Evolutionary conservation across 2,329 filamentous ascomycete species (phyloP), one percentile per base, ranked within the genome.

Genomic region (Graphilbum fragrans): DNA sequence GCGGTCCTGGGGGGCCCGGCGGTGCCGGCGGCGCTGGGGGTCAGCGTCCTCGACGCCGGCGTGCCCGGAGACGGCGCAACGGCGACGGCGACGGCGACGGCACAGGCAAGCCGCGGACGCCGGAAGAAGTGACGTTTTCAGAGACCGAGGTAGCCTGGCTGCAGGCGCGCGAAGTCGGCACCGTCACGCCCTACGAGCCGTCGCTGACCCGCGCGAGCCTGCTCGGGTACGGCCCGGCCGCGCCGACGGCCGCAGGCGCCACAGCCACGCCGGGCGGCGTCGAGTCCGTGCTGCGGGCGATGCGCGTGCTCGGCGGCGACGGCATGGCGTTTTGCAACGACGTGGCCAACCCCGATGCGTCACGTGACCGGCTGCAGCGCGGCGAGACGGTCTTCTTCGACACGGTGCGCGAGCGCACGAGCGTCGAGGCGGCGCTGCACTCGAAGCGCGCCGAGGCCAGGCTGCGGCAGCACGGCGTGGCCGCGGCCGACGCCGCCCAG

Each of bases 271-370:
- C 25, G 33, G 58, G 55, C 37, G 50, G 53, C 41, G 51, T 56
- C 35, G 58, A 59, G 49, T 51, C 56, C 17, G 61, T 54, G 9
- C 35, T 65, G 37, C 58, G 58, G 16, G 53, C 56, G 46, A 60
- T 65, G 53, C 57, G 63, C 16, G 47, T 65, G 34, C 51, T 67
- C 36, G 61, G 57, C 11, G 58, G 62, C 42, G 46, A 22, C 8
- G 64, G 58, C 5, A 43, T 49, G 35, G 40, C 55, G 0, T 64
- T 57, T 53, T 50, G 57, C 41, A 29, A 49, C 25, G 41, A 53
- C 39, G 34, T 39, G 10, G 35, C 44, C 12, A 27, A 48, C 22
- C 39, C 53, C 14, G 40, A 47, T 23, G 56, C 55, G 10, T 51
- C 55, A 29, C 44, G 42, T 29, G 53, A 53, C 38, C 33, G 47